Conservation (phyloP, 2,329 filamentous ascomycete genomes). For the Aaosphaeria arxii region DNA sequence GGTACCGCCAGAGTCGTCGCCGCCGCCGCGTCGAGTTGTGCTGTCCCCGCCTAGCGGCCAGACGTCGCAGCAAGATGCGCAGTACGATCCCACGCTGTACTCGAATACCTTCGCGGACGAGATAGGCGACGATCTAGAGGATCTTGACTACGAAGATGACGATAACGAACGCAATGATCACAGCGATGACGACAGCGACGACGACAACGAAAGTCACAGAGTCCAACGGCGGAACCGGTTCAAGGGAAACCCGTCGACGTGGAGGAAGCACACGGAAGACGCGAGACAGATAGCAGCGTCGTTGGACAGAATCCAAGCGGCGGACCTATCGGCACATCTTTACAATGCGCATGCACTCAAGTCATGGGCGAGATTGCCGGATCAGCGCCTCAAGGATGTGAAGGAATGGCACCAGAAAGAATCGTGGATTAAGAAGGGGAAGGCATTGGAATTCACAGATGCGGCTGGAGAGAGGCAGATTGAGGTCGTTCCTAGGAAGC, state of each 20-base stretch:
- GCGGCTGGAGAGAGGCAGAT: constrained; percentile 22
- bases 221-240: constrained; percentile 63
- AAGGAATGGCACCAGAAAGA: constrained; percentile 40
- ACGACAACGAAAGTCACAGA: constrained; percentile 5
- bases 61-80: neutral
- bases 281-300: constrained; percentile 63
- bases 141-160: neutral
- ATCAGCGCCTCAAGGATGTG: constrained; percentile 9
- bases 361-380: constrained; percentile 34
- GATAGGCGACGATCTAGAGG: neutral
- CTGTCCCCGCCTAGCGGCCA: too few species aligned
- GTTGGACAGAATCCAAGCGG: constrained; percentile 60
- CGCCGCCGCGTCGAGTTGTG: constrained; percentile 1
- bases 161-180: constrained; percentile 6
- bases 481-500: constrained; percentile 47
- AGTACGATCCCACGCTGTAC: neutral
- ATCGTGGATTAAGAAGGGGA: constrained; percentile 35
- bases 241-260: constrained; percentile 64
- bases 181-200: constrained; percentile 1
- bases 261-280: constrained; percentile 59
- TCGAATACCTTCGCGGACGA: neutral
- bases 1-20: constrained; percentile 3
- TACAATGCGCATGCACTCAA: constrained; percentile 75
- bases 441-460: constrained; percentile 25
- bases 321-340: constrained; percentile 71